phyloP scores from a whole-genome alignment of 306 rosid genomes.

The Quercus parvula region DNA sequence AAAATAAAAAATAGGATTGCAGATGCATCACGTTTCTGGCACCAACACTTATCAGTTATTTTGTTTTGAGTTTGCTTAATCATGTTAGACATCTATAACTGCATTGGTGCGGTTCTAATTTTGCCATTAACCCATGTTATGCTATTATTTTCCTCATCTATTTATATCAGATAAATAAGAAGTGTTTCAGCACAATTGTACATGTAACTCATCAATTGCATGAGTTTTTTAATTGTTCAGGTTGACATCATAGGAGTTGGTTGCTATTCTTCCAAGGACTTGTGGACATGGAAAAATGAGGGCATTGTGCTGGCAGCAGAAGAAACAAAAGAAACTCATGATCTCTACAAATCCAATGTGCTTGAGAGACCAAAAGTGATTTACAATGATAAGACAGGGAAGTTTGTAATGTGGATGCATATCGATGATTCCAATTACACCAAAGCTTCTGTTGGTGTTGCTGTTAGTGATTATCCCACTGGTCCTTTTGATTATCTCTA shows the following conservation, averaged over 20 bases:
- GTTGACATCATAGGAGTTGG: slow-evolving; percentile 97
- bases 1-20: neutral
- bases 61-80: neutral
- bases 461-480: slow-evolving; percentile 71
- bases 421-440: slow-evolving; percentile 91
- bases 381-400: slow-evolving; percentile 74
- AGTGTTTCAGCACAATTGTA: neutral
- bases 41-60: neutral
- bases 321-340: slow-evolving; percentile 79
- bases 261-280: slow-evolving; percentile 94
- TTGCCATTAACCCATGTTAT: neutral
- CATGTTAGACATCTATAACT: neutral
- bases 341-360: slow-evolving; percentile 85
- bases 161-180: neutral
- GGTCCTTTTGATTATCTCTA: slow-evolving; percentile 86
- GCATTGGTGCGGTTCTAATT: neutral
- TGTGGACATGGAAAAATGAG: slow-evolving; percentile 95
- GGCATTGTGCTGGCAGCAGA: slow-evolving; percentile 87
- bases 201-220: neutral
- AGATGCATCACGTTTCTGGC: neutral
- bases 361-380: slow-evolving; percentile 96
- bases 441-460: slow-evolving; percentile 83
- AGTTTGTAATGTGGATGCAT: slow-evolving; percentile 99
- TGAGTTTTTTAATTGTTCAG: slow-evolving; percentile 24
- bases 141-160: slow-evolving; percentile 10